These are phyloP conservation scores for Tetrahymena malaccensis DNA, from an alignment of 73 alveolate genomes.

Conservation along the genomic window DNA sequence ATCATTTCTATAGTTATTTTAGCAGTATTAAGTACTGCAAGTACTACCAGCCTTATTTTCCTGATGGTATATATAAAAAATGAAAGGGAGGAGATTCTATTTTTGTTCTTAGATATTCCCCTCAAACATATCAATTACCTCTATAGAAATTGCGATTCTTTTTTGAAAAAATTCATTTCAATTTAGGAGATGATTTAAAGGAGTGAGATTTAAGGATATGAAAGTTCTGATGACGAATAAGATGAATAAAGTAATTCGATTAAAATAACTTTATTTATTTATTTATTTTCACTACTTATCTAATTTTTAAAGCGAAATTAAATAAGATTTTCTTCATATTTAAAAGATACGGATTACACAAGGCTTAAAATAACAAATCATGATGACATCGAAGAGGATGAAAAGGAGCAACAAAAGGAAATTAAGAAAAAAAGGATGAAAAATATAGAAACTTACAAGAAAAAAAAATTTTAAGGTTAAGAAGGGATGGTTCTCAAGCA, in stretches of 20 bases:
- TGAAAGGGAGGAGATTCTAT: slow-evolving; percentile 14
- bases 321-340: not conserved
- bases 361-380: not conserved
- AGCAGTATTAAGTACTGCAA: not conserved
- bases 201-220: slow-evolving; percentile 12
- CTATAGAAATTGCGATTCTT: not conserved
- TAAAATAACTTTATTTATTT: not conserved
- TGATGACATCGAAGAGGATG: not conserved
- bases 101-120: slow-evolving; percentile 28
- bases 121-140: not conserved
- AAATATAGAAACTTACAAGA: slow-evolving; percentile 1
- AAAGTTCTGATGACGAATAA: slow-evolving; percentile 8
- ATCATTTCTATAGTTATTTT: not conserved
- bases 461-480: slow-evolving; percentile 20
- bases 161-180: slow-evolving; percentile 4
- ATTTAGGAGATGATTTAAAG: slow-evolving; percentile 4
- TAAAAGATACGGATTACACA: not conserved
- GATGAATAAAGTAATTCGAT: not conserved
- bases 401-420: not conserved
- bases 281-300: not conserved
- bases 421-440: not conserved
- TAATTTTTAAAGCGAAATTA: not conserved
- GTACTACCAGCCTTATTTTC: slow-evolving; percentile 1
- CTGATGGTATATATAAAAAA: slow-evolving; percentile 6
- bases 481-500: not conserved